phyloP scores from a whole-genome alignment of 228 moss, liverwort and hornwort genomes.

The Sphagnum magellanicum region DNA sequence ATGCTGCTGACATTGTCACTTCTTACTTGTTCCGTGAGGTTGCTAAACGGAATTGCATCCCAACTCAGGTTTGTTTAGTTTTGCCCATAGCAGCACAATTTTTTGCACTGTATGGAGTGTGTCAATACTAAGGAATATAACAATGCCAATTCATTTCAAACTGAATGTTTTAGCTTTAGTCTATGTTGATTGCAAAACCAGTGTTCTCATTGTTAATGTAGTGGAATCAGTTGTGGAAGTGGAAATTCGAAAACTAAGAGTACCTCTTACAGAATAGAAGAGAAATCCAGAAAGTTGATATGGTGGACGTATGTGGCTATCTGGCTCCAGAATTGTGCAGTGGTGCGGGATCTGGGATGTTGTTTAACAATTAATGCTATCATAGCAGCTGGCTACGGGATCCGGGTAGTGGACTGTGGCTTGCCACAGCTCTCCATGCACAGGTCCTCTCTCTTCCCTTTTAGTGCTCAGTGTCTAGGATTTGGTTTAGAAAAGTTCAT shows the following conservation, averaged over 20 bases:
- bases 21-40: constrained; percentile 76
- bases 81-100: not conserved
- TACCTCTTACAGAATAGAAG: not conserved
- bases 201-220: too few relatives aligned
- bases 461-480: too few relatives aligned
- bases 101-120: too few relatives aligned
- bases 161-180: too few relatives aligned
- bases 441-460: constrained; percentile 23
- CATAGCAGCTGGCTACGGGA: constrained; percentile 72
- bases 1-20: constrained; percentile 63
- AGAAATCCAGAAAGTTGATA: not conserved
- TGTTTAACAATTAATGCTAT: constrained; percentile 76
- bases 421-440: constrained; percentile 81
- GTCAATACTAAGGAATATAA: too few relatives aligned
- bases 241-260: not conserved
- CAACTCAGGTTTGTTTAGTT: constrained; percentile 54
- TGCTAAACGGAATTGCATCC: constrained; percentile 61
- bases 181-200: too few relatives aligned
- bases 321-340: constrained; percentile 49
- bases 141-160: too few relatives aligned
- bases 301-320: not conserved
- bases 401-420: constrained; percentile 71
- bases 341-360: constrained; percentile 72
- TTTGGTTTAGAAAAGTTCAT: too few relatives aligned
- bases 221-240: not conserved